Conservation (phyloP, 805 yeast species). For the Starmerella etchellsii region DNA sequence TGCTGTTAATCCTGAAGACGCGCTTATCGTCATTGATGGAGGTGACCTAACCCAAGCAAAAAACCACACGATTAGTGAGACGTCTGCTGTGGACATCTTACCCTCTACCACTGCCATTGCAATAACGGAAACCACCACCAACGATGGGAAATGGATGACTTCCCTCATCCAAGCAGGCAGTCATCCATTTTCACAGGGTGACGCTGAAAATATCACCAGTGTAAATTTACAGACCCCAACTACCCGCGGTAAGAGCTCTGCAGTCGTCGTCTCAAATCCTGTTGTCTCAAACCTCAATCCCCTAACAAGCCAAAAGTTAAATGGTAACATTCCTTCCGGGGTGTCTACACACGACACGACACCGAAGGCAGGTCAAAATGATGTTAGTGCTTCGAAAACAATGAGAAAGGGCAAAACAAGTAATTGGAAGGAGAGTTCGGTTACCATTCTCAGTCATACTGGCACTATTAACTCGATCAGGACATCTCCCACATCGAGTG, state of each 20-base stretch:
- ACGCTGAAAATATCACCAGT: slow-evolving; percentile 1
- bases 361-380: no score
- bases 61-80: not conserved
- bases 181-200: not conserved
- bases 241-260: not conserved
- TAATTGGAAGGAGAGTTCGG: no score
- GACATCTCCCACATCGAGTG: no score
- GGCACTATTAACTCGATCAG: no score
- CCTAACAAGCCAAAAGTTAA: no score
- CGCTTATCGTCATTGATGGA: not conserved
- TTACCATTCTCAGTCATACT: no score
- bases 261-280: no score
- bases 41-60: not conserved
- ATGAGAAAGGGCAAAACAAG: no score
- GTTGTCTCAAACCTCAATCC: no score
- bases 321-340: no score
- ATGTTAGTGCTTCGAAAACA: no score
- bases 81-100: not conserved
- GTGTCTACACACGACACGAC: no score
- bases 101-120: slow-evolving; percentile 1
- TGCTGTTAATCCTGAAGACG: not conserved
- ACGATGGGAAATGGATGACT: not conserved
- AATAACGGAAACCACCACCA: not conserved
- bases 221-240: slow-evolving; percentile 5
- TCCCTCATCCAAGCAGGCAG: not conserved